A percentile compares a stretch with the other conserved stretches of the same genome.
Evolutionary conservation across 2,329 filamentous ascomycete genomes (phyloP).

Genomic region (Fusarium decemcellulare): DNA sequence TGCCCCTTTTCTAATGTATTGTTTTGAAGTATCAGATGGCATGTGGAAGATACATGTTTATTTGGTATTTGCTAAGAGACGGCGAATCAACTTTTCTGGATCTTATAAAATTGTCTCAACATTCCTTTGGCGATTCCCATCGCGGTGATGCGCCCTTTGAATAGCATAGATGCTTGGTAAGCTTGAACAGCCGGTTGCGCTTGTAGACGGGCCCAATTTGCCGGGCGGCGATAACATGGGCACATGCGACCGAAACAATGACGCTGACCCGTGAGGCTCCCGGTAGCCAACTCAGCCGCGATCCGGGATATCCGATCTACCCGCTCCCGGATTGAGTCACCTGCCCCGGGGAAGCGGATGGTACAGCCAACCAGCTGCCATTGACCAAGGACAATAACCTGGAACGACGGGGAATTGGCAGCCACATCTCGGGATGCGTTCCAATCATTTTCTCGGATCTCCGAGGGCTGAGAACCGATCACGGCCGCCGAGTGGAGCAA

Average conservation of each 20-base stretch:
- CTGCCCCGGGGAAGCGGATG: not conserved
- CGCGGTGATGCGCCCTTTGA: no score
- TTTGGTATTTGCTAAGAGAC: no score
- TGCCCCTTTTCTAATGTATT: no score
- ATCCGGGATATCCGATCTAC: not conserved
- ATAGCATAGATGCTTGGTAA: no score
- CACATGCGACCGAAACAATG: not conserved
- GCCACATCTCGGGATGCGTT: not conserved
- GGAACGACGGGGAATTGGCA: not conserved
- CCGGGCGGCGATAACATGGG: not conserved
- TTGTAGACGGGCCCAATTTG: no score
- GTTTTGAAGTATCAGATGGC: no score
- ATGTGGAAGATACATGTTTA: no score
- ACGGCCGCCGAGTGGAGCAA: not conserved
- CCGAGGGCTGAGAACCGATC: not conserved
- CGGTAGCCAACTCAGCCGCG: no score
- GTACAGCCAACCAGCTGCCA: not conserved
- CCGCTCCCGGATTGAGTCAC: not conserved
- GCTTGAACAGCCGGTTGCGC: no score
- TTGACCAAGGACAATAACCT: not conserved
- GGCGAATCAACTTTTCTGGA: no score
- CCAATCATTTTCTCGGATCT: not conserved
- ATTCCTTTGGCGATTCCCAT: no score
- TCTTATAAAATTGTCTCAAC: no score
- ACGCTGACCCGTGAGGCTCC: not conserved